Evolutionary conservation across 305 asterid species (phyloP).

Genomic region (Fraxinus greggii): DNA sequence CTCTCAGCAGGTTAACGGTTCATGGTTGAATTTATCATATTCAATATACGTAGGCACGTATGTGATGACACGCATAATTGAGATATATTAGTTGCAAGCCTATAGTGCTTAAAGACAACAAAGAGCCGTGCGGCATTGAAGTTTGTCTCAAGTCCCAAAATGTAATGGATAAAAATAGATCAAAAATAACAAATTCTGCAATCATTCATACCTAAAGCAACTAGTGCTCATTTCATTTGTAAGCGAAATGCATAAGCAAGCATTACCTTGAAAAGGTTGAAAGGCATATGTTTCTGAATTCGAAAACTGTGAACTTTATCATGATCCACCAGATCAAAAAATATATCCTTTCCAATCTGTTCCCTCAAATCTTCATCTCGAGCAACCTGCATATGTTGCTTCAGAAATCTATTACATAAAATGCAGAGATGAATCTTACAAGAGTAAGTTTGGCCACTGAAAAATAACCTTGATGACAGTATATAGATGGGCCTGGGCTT

Average conservation of each 20-base stretch:
- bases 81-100: not conserved
- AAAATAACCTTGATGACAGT: constrained; percentile 81
- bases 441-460: not conserved
- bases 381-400: constrained; percentile 62
- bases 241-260: not conserved
- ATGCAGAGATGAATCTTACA: constrained; percentile 21
- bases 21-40: not conserved
- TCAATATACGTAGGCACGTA: not conserved
- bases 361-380: constrained; percentile 89
- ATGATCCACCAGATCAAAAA: constrained; percentile 94
- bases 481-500: constrained; percentile 91
- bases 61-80: not conserved
- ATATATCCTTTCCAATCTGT: constrained; percentile 88
- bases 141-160: not conserved
- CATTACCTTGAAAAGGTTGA: constrained; percentile 60
- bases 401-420: constrained; percentile 22
- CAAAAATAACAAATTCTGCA: not conserved
- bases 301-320: constrained; percentile 91
- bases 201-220: not conserved
- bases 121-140: not conserved
- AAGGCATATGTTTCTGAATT: constrained; percentile 78
- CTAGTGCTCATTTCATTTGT: not conserved
- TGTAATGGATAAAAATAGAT: not conserved
- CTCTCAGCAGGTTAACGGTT: not conserved
- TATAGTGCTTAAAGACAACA: not conserved